phyloP scores from a whole-genome alignment of 148 eudicot genomes.

The Camellia sinensis region DNA sequence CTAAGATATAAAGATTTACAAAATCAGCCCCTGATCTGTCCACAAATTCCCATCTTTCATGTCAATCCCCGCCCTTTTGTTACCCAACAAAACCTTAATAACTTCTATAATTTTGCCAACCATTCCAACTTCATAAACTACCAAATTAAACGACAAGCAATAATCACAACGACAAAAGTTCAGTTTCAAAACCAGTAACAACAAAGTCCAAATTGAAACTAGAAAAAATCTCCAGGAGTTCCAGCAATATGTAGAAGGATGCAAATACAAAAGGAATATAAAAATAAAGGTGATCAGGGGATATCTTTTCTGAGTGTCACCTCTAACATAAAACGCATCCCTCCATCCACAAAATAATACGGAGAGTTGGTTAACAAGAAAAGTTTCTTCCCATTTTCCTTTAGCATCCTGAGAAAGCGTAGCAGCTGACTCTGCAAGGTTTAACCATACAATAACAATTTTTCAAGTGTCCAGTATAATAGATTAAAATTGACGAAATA shows the following conservation, averaged over 20 bases:
- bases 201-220: slow-evolving; percentile 4
- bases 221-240: slow-evolving; percentile 7
- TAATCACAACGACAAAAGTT: slow-evolving; percentile 2
- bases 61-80: too few relatives aligned
- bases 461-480: neutral
- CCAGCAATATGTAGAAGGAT: slow-evolving; percentile 9
- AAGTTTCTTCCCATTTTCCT: slow-evolving; percentile 88
- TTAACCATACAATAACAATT: slow-evolving; percentile 16
- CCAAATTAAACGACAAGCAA: neutral
- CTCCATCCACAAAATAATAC: slow-evolving; percentile 95
- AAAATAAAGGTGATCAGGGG: neutral
- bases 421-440: slow-evolving; percentile 61
- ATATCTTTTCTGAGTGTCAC: slow-evolving; percentile 32
- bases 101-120: too few relatives aligned
- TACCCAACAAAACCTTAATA: too few relatives aligned
- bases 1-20: too few relatives aligned
- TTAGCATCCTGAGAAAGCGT: slow-evolving; percentile 72
- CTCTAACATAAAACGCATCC: slow-evolving; percentile 94
- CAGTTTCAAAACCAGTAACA: neutral
- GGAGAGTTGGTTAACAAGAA: slow-evolving; percentile 98
- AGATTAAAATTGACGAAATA: neutral
- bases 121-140: too few relatives aligned
- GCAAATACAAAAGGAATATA: neutral
- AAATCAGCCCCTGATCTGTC: too few relatives aligned
- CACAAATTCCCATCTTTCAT: too few relatives aligned